These are phyloP conservation scores for Aphanomyces invadans DNA, from an alignment of 352 stramenopile genomes.

Conservation along the genomic window DNA sequence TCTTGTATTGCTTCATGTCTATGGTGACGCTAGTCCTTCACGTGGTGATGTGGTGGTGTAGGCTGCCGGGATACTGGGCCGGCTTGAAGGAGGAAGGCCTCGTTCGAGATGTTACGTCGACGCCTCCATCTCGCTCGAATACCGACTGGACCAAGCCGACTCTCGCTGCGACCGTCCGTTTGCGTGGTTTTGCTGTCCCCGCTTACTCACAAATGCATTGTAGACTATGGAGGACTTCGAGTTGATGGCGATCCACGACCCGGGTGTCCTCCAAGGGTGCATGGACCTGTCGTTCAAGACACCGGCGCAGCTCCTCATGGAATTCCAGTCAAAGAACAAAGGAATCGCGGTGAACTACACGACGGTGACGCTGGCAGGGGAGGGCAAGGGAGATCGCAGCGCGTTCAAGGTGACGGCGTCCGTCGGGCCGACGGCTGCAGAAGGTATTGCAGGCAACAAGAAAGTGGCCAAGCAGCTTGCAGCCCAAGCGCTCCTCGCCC, in stretches of 20 bases:
- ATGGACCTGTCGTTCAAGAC: conserved; percentile 76
- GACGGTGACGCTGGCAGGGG: conserved; percentile 42
- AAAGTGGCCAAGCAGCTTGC: conserved; percentile 74
- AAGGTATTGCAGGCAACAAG: conserved; percentile 74
- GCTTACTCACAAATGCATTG: neutral
- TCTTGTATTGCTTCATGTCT: conserved; percentile 26
- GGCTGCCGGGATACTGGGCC: conserved; percentile 26
- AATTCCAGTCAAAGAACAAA: conserved; percentile 76
- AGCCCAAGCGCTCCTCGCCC: conserved; percentile 56
- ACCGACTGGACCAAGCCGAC: neutral
- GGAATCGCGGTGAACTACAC: conserved; percentile 80
- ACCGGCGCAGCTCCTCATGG: conserved; percentile 73
- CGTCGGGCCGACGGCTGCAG: conserved; percentile 49
- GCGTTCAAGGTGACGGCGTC: conserved; percentile 80
- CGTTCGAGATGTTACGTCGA: neutral
- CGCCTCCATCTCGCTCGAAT: too few species aligned
- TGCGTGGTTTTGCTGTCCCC: conserved; percentile 12
- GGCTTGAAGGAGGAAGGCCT: conserved; percentile 24
- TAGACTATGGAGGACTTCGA: conserved; percentile 68
- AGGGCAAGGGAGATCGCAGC: conserved; percentile 28
- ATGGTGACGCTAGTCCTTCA: too few species aligned
- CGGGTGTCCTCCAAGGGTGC: conserved; percentile 58
- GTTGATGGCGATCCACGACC: conserved; percentile 46
- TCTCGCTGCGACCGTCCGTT: conserved; percentile 20
- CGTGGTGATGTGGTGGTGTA: conserved; percentile 15